Evolutionary conservation across 179 eudicot species (phyloP), one percentile per base, ranked within the genome.

Genomic region (Spinacia oleracea): DNA sequence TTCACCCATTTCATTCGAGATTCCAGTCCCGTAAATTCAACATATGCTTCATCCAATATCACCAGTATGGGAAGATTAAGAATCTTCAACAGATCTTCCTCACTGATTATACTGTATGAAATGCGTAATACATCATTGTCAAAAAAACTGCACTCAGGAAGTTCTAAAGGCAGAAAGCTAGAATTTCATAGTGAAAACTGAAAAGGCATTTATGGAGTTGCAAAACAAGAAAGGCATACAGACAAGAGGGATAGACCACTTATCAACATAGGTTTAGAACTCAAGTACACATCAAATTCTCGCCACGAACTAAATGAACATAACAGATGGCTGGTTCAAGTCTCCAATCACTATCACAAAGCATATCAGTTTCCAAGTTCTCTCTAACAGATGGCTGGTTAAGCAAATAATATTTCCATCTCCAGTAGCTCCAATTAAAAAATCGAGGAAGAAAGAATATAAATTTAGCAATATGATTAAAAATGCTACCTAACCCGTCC

Each of bases 1-100:
- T 94, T 92, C 82, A 96, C 99, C 99, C 99, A 96, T 78, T 72
- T 88, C 98, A 94, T 94, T 86, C 84, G 90, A 59, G 99, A 94
- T 83, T 88, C 90, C 59, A 89, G 45, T 77, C 96, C 97, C 9
- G 99, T 84, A 82, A 96, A 96, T 77, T 96, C 99, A 78, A 96
- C 84, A 78, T 94, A 96, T 42, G 99, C 99, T 88, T 96, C 99
- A 87, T 96, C 99, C 85, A 96, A 83, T 66, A 96, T 83, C 38
- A 96, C 98, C 84, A 96, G 82, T 82, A 96, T 59, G 55, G 98
- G 98, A 79, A 96, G 89, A 59, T 80, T 70, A 77, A 96, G 94
- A 81, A 96, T 91, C 90, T 88, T 87, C 87, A 89, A 81, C 76
- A 96, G 86, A 81, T 60, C 88, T 64, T 91, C 96, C 53, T 94